Evolutionary conservation across 75 land plant species (phyloP).

Genomic region (Adiantum capillusveneris): DNA sequence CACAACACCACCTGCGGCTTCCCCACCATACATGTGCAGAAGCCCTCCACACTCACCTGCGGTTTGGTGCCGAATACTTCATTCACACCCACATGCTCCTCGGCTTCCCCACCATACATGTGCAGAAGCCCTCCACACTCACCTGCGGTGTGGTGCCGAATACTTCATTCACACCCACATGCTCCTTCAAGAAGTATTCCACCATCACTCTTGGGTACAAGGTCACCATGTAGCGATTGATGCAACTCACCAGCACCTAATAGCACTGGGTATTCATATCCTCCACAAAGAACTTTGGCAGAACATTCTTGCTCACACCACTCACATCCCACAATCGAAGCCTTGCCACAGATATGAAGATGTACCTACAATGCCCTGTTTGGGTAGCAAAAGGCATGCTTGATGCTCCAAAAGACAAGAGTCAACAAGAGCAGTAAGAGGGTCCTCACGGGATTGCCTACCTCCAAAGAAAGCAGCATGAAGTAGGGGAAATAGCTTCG

Average conservation of each 20-base stretch:
- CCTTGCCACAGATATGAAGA: slow-evolving; percentile 13
- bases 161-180: slow-evolving; percentile 35
- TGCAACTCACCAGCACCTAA: too few species aligned
- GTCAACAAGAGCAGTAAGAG: slow-evolving; percentile 11
- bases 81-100: too few species aligned
- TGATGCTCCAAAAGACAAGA: slow-evolving; percentile 14
- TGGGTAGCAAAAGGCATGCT: background rate
- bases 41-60: slow-evolving; percentile 24
- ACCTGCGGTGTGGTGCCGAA: too few species aligned
- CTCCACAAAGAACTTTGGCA: slow-evolving; percentile 15
- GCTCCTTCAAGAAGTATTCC: slow-evolving; percentile 49
- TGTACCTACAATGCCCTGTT: background rate
- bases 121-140: too few species aligned
- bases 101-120: too few species aligned
- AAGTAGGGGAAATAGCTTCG: slow-evolving; percentile 20
- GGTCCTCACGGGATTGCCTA: too few species aligned
- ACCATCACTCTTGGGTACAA: slow-evolving; percentile 57
- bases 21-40: slow-evolving; percentile 40
- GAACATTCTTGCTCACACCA: slow-evolving; percentile 8
- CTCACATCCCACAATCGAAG: background rate
- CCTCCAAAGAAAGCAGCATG: slow-evolving; percentile 24
- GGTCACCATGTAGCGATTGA: slow-evolving; percentile 35
- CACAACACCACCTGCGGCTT: slow-evolving; percentile 25
- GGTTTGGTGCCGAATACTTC: slow-evolving; percentile 64
- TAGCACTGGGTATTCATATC: too few species aligned